Evolutionary conservation across 1,139 yeast species (phyloP), one percentile per base, ranked within the genome.

Genomic region (Debaryomyces subglobosus): DNA sequence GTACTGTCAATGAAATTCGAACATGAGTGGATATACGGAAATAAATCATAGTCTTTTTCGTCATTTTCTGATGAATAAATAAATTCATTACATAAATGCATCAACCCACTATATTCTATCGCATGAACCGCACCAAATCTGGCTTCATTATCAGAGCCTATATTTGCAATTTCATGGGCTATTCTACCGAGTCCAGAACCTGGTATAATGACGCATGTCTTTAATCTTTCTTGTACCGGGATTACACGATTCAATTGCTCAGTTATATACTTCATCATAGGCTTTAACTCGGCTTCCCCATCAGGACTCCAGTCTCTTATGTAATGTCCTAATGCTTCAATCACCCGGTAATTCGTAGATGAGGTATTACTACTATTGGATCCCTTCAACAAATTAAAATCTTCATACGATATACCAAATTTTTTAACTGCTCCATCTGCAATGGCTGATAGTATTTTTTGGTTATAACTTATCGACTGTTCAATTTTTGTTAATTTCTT

Each of bases 111-210:
- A 60, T 77, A 79, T 60, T 90, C 97, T 18, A 89, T 77, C 0
- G 94, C 82, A 53, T 84, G 84, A 0, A 88, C 89, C 1, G 76
- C 61, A 0, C 68, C 65, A 53, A 74, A 73, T 4, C 29, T 13
- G 4, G 16, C 36, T 8, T 5, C 8, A 2, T 15, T 18, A 10
- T 25, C 44, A 2, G 53, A 55, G 6, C 69, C 72, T 52, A 63
- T 53, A 4, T 51, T 46, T 0, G 90, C 78, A 21, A 87, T 55
- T 53, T 82, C 86, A 60, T 84, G 85, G 2, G 95, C 84, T 1
- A 87, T 68, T 55, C 88, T 72, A 0, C 96, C 95, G 38, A 86
- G 69, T 0, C 96, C 96, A 1, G 91, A 80, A 0, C 96, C 96
- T 0, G 96, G 96, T 2, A 87, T 78, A 4, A 89, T 63, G 0